phyloP scores from a whole-genome alignment of 352 stramenopile species.

The Phytophthora pinifolia region DNA sequence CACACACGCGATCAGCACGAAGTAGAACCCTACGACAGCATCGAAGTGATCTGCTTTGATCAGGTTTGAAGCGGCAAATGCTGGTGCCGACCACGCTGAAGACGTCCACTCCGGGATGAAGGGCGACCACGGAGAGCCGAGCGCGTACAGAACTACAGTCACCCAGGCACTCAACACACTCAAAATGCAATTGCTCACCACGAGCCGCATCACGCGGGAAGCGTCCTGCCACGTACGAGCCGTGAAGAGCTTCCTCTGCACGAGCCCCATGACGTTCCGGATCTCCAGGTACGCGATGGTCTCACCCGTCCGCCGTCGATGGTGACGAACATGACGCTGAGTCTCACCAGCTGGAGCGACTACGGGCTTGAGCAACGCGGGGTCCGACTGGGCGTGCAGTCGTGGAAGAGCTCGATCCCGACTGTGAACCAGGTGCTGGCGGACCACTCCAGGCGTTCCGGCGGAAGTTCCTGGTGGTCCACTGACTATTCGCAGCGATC shows the following conservation, averaged over 20 bases:
- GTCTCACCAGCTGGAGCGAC: background rate
- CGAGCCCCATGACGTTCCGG: constrained; percentile 29
- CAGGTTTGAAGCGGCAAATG: background rate
- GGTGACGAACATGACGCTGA: background rate
- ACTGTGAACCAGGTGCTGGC: background rate
- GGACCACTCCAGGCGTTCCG: constrained; percentile 6
- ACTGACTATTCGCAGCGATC: background rate
- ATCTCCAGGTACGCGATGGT: constrained; percentile 22
- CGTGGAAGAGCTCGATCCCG: background rate
- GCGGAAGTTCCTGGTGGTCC: background rate
- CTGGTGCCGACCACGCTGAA: constrained; percentile 5
- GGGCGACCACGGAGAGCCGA: constrained; percentile 25
- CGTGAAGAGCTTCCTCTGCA: constrained; percentile 34
- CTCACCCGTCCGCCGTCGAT: background rate
- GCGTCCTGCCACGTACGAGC: constrained; percentile 34
- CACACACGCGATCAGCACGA: constrained; percentile 28
- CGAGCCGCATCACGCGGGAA: constrained; percentile 32
- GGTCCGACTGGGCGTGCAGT: background rate
- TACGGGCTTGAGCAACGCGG: background rate
- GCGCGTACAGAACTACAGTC: constrained; percentile 22
- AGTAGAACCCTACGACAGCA: constrained; percentile 26
- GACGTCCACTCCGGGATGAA: constrained; percentile 12
- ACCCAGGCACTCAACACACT: constrained; percentile 26
- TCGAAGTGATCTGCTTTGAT: constrained; percentile 9
- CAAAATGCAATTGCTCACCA: constrained; percentile 31